phyloP scores from a whole-genome alignment of 2,329 filamentous ascomycete genomes.

The Botrytis hyacinthi region DNA sequence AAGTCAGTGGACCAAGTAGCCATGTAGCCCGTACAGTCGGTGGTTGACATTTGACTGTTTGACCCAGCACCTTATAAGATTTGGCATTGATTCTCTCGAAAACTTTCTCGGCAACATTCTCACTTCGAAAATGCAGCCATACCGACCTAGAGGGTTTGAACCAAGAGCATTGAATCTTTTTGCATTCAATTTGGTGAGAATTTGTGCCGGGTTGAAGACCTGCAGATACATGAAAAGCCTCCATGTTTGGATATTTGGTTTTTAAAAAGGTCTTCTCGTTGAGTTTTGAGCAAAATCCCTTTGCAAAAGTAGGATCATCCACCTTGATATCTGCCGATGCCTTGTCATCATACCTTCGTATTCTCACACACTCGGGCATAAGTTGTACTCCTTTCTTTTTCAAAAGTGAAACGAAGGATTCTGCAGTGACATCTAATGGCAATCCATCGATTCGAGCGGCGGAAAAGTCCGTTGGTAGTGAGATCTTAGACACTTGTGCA shows the following conservation, averaged over 20 bases:
- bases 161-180: constrained; percentile 35
- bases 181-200: constrained; percentile 29
- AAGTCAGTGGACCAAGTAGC: constrained; percentile 25
- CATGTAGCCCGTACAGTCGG: background rate
- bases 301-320: constrained; percentile 32
- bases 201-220: constrained; percentile 11
- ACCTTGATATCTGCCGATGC: constrained; percentile 27
- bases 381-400: constrained; percentile 27
- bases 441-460: constrained; percentile 30
- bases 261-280: constrained; percentile 14
- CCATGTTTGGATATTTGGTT: background rate
- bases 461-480: constrained; percentile 34
- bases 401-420: constrained; percentile 25
- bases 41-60: constrained; percentile 22
- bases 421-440: constrained; percentile 23
- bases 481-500: constrained; percentile 33
- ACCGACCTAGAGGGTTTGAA: constrained; percentile 31
- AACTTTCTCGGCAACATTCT: constrained; percentile 29
- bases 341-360: constrained; percentile 1
- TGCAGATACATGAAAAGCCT: background rate
- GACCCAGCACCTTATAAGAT: constrained; percentile 28
- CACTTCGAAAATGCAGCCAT: constrained; percentile 33
- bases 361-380: constrained; percentile 24
- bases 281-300: constrained; percentile 22
- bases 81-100: constrained; percentile 29